A percentile compares a stretch with the other conserved stretches of the same genome.
These are phyloP conservation scores for Scedosporium apiospermum DNA, from an alignment of 2,329 filamentous ascomycete species.

Conservation along the genomic window DNA sequence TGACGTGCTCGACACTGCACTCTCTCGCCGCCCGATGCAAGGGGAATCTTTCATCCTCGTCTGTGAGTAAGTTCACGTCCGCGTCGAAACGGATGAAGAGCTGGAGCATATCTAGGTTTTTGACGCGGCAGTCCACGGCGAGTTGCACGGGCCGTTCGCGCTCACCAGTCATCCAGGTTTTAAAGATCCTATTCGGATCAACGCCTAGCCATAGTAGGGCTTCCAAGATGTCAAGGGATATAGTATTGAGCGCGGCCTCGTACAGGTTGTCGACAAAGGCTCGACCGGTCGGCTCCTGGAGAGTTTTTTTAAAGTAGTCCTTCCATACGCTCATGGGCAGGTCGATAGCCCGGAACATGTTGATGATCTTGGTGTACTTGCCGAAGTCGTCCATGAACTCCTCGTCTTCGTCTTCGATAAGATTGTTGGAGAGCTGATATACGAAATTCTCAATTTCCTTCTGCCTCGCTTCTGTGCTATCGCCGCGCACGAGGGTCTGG, in stretches of 20 bases:
- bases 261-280: not conserved
- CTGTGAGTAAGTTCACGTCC: not conserved
- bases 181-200: not conserved
- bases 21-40: not conserved
- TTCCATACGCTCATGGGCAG: not conserved
- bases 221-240: not conserved
- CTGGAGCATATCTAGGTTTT: not conserved
- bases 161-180: not conserved
- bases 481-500: not conserved
- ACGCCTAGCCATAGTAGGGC: not conserved
- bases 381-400: not conserved
- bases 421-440: constrained; percentile 2
- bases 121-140: not conserved
- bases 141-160: not conserved
- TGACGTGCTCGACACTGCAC: not conserved
- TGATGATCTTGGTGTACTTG: constrained; percentile 3
- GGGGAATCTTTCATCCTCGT: not conserved
- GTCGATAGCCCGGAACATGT: not conserved
- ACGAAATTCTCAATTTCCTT: not conserved
- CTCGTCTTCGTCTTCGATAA: not conserved
- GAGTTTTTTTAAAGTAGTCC: not conserved
- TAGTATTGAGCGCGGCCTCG: not conserved
- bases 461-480: not conserved
- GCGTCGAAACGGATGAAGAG: not conserved
- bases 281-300: not conserved